Evolutionary conservation across 2,329 filamentous ascomycete species (phyloP).

Genomic region (Fusarium secorum): DNA sequence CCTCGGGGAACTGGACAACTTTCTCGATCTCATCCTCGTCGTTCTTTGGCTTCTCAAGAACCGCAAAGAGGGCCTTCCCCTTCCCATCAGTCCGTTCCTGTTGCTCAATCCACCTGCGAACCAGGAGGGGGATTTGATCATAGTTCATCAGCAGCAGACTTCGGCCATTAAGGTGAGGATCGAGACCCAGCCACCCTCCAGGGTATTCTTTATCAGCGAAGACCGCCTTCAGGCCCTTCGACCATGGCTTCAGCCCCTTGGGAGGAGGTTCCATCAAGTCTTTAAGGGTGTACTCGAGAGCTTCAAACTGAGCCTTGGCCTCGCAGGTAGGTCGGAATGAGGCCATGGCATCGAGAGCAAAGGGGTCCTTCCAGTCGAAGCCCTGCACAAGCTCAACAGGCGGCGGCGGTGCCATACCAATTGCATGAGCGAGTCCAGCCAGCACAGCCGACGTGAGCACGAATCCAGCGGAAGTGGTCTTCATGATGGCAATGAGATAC

Average conservation of each 20-base stretch:
- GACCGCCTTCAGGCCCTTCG: slow-evolving; percentile 50
- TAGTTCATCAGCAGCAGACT: slow-evolving; percentile 58
- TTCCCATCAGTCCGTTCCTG: slow-evolving; percentile 47
- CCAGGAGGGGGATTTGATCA: slow-evolving; percentile 51
- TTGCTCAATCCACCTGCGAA: slow-evolving; percentile 58
- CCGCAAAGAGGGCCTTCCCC: slow-evolving; percentile 52
- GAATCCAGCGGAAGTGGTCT: slow-evolving; percentile 15
- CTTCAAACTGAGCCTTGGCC: slow-evolving; percentile 47
- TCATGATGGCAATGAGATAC: slow-evolving; percentile 34
- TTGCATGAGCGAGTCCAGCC: slow-evolving; percentile 36
- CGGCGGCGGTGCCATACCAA: slow-evolving; percentile 41
- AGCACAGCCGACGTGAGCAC: slow-evolving; percentile 7
- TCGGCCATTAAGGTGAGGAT: slow-evolving; percentile 60
- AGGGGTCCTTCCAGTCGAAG: slow-evolving; percentile 55
- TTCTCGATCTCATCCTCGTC: slow-evolving; percentile 50
- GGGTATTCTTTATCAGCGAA: slow-evolving; percentile 56
- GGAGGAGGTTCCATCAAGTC: slow-evolving; percentile 51
- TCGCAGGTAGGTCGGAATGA: slow-evolving; percentile 49
- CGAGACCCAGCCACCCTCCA: slow-evolving; percentile 60
- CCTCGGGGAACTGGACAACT: slow-evolving; percentile 44
- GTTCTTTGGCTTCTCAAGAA: slow-evolving; percentile 51
- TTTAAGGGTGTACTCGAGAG: slow-evolving; percentile 54
- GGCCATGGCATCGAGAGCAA: slow-evolving; percentile 41
- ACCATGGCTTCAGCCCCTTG: slow-evolving; percentile 50
- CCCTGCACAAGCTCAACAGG: slow-evolving; percentile 48